Percentiles rank a stretch among this genome's conserved stretches.
These are phyloP conservation scores for Cyberlindnera euphorbiae DNA, from an alignment of 805 yeast species.

Conservation along the genomic window DNA sequence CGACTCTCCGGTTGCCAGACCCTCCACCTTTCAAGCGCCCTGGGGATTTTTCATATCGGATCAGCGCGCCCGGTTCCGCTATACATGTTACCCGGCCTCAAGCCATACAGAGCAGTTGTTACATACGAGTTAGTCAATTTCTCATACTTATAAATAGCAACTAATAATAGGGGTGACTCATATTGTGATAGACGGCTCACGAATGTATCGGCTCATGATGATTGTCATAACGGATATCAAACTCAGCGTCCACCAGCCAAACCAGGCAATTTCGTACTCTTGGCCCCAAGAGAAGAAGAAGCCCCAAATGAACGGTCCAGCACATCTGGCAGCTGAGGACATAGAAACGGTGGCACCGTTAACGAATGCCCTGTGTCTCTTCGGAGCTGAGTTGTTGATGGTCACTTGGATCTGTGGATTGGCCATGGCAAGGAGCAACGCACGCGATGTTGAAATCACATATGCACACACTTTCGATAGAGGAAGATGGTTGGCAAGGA, in stretches of 20 bases:
- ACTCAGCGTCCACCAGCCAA: constrained; percentile 16
- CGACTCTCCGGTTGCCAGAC: too few relatives aligned
- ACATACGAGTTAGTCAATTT: too few relatives aligned
- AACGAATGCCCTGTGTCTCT: constrained; percentile 12
- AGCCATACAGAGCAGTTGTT: too few relatives aligned
- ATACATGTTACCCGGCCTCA: too few relatives aligned
- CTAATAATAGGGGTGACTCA: too few relatives aligned
- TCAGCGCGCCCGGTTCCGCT: too few relatives aligned
- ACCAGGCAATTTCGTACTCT: constrained; percentile 13
- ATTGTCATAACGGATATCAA: constrained; percentile 3
- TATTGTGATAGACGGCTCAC: constrained; percentile 1
- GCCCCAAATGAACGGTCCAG: constrained; percentile 17
- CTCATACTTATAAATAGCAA: constrained; percentile 1
- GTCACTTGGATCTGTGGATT: constrained; percentile 15
- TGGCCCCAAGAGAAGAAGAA: constrained; percentile 18
- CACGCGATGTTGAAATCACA: constrained; percentile 5
- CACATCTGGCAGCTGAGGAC: constrained; percentile 12
- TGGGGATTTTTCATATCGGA: too few relatives aligned
- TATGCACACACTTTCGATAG: constrained; percentile 9
- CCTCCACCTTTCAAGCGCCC: too few relatives aligned
- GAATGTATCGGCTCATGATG: constrained; percentile 4
- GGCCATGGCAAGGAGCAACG: constrained; percentile 7
- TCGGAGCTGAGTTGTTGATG: constrained; percentile 14
- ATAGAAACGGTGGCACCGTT: constrained; percentile 13
- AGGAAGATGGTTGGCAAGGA: constrained; percentile 11